Conservation (phyloP, 495 filamentous ascomycete genomes). For the Trichocladium uniseriatum region DNA sequence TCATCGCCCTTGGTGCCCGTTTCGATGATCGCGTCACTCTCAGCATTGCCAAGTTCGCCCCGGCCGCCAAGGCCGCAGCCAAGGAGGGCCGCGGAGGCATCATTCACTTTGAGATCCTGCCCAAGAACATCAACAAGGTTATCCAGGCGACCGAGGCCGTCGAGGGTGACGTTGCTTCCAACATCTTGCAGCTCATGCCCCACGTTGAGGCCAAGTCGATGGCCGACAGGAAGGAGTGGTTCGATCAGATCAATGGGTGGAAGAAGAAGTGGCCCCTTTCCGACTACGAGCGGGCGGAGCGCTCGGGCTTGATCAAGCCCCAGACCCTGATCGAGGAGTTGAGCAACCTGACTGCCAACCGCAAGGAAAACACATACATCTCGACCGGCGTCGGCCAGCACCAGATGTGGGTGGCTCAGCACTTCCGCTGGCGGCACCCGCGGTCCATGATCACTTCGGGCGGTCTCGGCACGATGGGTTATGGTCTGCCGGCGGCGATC, state of each 20-base stretch:
- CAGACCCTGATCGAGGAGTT: constrained; percentile 79
- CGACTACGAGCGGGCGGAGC: constrained; percentile 59
- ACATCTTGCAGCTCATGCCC: constrained; percentile 65
- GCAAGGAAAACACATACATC: constrained; percentile 75
- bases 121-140: constrained; percentile 84
- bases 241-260: constrained; percentile 79
- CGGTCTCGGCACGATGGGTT: constrained; percentile 93
- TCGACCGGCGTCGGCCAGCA: constrained; percentile 90
- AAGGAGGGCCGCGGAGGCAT: constrained; percentile 65
- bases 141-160: constrained; percentile 74
- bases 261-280: constrained; percentile 74
- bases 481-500: constrained; percentile 83
- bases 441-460: constrained; percentile 86
- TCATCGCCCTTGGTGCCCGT: constrained; percentile 65
- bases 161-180: constrained; percentile 62
- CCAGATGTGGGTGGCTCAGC: constrained; percentile 96
- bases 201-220: constrained; percentile 48
- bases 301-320: constrained; percentile 72
- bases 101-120: constrained; percentile 73
- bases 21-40: constrained; percentile 73
- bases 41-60: constrained; percentile 57
- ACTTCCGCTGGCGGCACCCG: constrained; percentile 82
- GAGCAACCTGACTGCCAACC: constrained; percentile 58
- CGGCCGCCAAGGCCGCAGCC: constrained; percentile 56
- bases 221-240: constrained; percentile 69